These are phyloP conservation scores for Nevesoporus exiguus DNA, from an alignment of 768 basidiomycete species.

Conservation along the genomic window DNA sequence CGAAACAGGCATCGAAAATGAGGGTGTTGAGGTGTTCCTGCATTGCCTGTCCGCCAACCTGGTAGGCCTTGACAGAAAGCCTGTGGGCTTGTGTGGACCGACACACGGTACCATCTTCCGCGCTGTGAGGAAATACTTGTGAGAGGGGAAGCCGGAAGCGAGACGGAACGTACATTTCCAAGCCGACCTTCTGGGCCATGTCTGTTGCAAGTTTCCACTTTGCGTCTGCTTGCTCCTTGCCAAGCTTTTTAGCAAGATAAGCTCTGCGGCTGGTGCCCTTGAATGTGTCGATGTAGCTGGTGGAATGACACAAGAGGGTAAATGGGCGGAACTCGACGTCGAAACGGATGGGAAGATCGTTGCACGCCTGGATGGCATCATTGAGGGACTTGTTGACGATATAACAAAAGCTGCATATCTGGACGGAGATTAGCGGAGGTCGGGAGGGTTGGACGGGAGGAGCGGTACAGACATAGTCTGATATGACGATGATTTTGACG, in stretches of 20 bases:
- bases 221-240: constrained; percentile 25
- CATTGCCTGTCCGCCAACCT: constrained; percentile 38
- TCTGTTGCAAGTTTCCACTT: constrained; percentile 27
- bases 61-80: constrained; percentile 42
- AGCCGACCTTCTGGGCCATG: constrained; percentile 29
- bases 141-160: not conserved
- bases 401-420: constrained; percentile 39
- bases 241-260: constrained; percentile 26
- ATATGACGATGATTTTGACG: constrained; percentile 34
- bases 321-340: constrained; percentile 38
- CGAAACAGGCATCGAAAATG: constrained; percentile 41
- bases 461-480: constrained; percentile 30
- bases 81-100: constrained; percentile 44
- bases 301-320: constrained; percentile 25
- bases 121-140: constrained; percentile 21
- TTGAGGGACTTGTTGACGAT: constrained; percentile 37
- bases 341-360: constrained; percentile 31
- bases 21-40: constrained; percentile 37
- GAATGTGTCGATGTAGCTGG: constrained; percentile 18
- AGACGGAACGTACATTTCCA: constrained; percentile 21
- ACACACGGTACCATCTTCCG: constrained; percentile 37
- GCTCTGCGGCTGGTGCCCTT: constrained; percentile 21
- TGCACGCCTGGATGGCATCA: constrained; percentile 35
- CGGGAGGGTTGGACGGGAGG: not conserved
- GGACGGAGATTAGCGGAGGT: constrained; percentile 7